Evolutionary conservation across 164 flowering plant genomes (phyloP), one percentile per base, ranked within the genome.

Genomic region (Chimonanthus praecox): DNA sequence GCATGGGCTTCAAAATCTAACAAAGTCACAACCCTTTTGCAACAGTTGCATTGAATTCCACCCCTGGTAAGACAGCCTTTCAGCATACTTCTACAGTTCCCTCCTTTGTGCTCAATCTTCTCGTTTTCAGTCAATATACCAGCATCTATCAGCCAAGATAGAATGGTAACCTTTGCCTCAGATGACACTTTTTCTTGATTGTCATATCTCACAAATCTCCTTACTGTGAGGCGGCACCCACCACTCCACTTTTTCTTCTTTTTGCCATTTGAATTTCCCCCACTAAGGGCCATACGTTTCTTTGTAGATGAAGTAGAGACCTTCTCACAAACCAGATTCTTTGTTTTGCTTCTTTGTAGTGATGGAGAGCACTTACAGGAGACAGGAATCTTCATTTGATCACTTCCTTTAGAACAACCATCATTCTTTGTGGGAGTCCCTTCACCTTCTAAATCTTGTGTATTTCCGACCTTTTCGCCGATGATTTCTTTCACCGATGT

Each of bases 1-100:
- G 76, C 78, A 75, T 79, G 81, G 67, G 67, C 76, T 69, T 72
- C 81, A 75, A 79, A 79, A 47, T 72, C 76, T 64, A 66, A 72
- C 67, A 75, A 73, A 8, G 78, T 72, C 62, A 75, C 13, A 15
- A 75, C 71, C 68, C 69, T 75, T 62, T 21, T 75, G 78, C 81
- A 79, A 60, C 81, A 79, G 65, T 72, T 79, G 58, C 81, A 79
- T 68, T 67, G 33, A 49, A 79, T 70, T 58, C 78, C 81, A 21
- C 65, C 73, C 72, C 78, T 75, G 64, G 76, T 72, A 33, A 75
- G 49, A 54, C 67, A 69, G 15, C 81, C 81, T 69, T 16, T 69
- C 48, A 73, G 64, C 49, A 33, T 58, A 18, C 47, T 48, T 16
- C 63, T 64, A 58, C 71, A 54, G 60, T 63, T 69, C 47, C 67